Conservation (phyloP, 2,329 filamentous ascomycete genomes). For the Colletotrichum sp. region DNA sequence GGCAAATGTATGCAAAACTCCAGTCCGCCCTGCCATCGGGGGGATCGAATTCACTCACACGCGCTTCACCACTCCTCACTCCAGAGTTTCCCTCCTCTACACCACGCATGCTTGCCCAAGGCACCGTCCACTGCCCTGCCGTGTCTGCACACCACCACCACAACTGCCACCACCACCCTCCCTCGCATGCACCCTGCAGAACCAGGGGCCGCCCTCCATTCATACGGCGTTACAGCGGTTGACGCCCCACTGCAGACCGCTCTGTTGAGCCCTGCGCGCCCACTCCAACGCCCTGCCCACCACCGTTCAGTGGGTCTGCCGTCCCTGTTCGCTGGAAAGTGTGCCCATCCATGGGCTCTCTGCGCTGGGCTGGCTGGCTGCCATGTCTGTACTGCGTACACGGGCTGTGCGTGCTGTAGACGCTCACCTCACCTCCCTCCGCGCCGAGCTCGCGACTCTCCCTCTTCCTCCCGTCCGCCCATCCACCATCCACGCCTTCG, state of each 20-base stretch:
- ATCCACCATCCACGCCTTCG: neutral
- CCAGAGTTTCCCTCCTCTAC: neutral
- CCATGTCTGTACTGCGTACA: neutral
- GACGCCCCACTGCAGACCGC: neutral
- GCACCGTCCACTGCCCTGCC: neutral
- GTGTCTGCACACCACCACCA: neutral
- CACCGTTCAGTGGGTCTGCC: neutral
- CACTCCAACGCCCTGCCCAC: neutral
- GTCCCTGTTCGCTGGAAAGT: neutral
- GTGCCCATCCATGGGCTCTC: neutral
- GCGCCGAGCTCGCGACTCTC: neutral
- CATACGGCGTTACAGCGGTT: neutral
- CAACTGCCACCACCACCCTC: neutral
- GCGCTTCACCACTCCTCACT: neutral
- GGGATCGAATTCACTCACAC: neutral
- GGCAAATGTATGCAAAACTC: constrained; percentile 11
- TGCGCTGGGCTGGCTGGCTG: neutral
- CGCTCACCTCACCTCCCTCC: neutral
- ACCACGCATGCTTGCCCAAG: neutral
- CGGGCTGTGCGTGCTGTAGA: neutral
- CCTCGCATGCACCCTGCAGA: neutral
- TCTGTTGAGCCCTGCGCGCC: neutral
- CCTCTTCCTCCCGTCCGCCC: neutral
- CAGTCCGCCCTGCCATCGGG: neutral
- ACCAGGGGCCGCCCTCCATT: neutral